Conservation (phyloP, 108 stramenopile genomes). For the Cyclotella baltica region DNA sequence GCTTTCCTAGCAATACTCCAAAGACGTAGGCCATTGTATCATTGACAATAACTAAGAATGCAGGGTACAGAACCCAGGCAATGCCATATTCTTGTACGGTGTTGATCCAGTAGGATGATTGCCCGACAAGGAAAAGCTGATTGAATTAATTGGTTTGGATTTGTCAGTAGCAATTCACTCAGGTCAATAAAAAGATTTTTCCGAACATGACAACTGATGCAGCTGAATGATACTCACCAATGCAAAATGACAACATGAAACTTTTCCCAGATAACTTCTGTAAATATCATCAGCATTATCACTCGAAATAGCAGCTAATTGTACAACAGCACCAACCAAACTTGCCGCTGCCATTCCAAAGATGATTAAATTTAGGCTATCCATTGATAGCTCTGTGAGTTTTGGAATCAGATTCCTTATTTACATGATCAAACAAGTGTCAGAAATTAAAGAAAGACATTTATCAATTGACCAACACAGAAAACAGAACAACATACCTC, state of each 20-base stretch:
- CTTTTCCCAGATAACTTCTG: constrained; percentile 61
- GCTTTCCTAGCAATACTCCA: constrained; percentile 82
- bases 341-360: constrained; percentile 55
- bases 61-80: constrained; percentile 89
- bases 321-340: constrained; percentile 51
- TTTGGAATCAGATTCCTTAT: constrained; percentile 38
- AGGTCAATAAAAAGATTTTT: constrained; percentile 2
- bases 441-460: background rate
- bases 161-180: constrained; percentile 2
- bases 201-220: background rate
- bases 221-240: constrained; percentile 46
- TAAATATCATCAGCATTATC: constrained; percentile 50
- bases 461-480: background rate
- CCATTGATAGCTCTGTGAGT: constrained; percentile 24
- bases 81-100: constrained; percentile 80
- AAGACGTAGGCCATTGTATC: constrained; percentile 91
- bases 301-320: constrained; percentile 48
- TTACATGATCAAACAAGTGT: background rate
- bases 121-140: constrained; percentile 61
- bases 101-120: constrained; percentile 78
- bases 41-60: constrained; percentile 82
- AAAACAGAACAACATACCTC: constrained; percentile 11
- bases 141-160: background rate
- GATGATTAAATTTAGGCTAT: constrained; percentile 48
- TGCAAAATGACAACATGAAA: constrained; percentile 53